Conservation (phyloP, 192 early-diverging fungal genomes). For the Rhizophagus sp. region DNA sequence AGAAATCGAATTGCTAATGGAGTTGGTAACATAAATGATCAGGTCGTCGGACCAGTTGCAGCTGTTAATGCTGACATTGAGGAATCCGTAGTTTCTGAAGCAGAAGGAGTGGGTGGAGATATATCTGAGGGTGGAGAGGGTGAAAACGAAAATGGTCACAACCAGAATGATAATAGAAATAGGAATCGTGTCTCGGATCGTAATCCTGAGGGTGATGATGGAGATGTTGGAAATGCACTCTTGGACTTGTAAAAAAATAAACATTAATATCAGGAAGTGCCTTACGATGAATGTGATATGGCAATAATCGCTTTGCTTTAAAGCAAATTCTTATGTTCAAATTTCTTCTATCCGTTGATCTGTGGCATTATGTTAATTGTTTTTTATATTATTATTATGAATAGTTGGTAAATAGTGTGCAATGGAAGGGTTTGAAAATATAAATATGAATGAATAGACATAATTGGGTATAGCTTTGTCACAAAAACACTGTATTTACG, state of each 20-base stretch:
- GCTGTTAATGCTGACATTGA: conserved; percentile 19
- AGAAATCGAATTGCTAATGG: conserved; percentile 9
- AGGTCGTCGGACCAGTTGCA: conserved; percentile 35
- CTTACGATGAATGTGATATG: background rate
- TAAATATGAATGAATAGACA: too few relatives aligned
- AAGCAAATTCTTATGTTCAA: too few relatives aligned
- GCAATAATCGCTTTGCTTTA: too few relatives aligned
- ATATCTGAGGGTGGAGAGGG: conserved; percentile 14
- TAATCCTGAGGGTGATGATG: conserved; percentile 30
- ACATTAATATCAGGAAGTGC: background rate
- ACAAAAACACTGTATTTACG: too few relatives aligned
- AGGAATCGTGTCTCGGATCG: conserved; percentile 7
- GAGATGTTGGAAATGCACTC: background rate
- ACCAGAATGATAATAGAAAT: conserved; percentile 3
- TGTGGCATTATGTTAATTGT: too few relatives aligned
- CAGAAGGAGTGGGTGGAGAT: background rate
- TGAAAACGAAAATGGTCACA: conserved; percentile 29
- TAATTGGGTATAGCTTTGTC: too few relatives aligned
- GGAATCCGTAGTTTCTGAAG: conserved; percentile 2
- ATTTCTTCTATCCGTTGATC: too few relatives aligned
- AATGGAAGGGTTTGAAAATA: too few relatives aligned
- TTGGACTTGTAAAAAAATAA: background rate
- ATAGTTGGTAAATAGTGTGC: too few relatives aligned
- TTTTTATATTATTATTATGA: too few relatives aligned
- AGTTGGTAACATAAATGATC: conserved; percentile 23